Evolutionary conservation across 192 early-diverging fungal genomes (phyloP).

Genomic region (Umbelopsis vinacea): DNA sequence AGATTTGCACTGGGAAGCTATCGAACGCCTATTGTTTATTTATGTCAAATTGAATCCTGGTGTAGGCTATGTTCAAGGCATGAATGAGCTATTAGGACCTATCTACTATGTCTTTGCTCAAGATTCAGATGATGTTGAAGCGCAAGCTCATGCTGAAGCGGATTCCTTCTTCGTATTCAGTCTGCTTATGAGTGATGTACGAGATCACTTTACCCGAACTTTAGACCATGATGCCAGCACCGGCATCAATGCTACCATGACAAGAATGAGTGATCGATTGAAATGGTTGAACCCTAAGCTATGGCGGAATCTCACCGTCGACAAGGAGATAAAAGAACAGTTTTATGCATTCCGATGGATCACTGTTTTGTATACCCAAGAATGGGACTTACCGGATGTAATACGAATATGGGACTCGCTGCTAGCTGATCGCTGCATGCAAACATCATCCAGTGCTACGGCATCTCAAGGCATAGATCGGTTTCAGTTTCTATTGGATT

Average conservation of each 20-base stretch:
- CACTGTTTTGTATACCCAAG: constrained; percentile 75
- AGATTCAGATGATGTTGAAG: constrained; percentile 42
- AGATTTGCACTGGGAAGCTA: constrained; percentile 80
- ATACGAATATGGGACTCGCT: constrained; percentile 82
- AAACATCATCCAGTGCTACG: constrained; percentile 45
- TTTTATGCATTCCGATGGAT: constrained; percentile 87
- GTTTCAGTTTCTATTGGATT: constrained; percentile 76
- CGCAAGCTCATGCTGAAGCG: constrained; percentile 73
- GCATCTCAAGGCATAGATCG: constrained; percentile 30
- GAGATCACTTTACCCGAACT: constrained; percentile 81
- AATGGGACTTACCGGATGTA: constrained; percentile 77
- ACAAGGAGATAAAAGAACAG: constrained; percentile 67
- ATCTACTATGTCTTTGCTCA: constrained; percentile 79
- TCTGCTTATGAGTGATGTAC: constrained; percentile 66
- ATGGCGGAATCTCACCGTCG: constrained; percentile 60
- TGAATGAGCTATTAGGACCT: constrained; percentile 85
- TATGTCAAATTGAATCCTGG: constrained; percentile 83
- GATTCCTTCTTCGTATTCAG: constrained; percentile 81
- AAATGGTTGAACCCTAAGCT: constrained; percentile 60
- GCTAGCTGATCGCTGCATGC: constrained; percentile 64
- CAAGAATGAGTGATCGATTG: constrained; percentile 58
- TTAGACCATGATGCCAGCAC: constrained; percentile 63
- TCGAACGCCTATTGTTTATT: constrained; percentile 79
- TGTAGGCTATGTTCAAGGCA: constrained; percentile 86
- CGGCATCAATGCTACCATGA: constrained; percentile 66